Conservation (phyloP, 768 basidiomycete genomes). For the Termitomyces sp. region DNA sequence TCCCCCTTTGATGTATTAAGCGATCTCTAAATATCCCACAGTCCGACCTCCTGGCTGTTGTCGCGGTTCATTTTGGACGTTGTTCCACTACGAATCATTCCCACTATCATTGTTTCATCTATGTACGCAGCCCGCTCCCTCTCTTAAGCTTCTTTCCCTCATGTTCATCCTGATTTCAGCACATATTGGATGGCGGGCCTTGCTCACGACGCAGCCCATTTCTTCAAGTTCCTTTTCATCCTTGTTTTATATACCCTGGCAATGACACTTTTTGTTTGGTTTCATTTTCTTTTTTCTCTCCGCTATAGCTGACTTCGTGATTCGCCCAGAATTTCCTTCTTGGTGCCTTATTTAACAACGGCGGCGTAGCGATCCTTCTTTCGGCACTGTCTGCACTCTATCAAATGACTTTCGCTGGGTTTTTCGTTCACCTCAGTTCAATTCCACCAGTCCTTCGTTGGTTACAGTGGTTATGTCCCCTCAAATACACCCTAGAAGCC, state of each 20-base stretch:
- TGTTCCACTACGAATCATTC: constrained; percentile 81
- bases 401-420: constrained; percentile 87
- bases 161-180: constrained; percentile 28
- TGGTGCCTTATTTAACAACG: constrained; percentile 76
- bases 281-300: not conserved
- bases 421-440: constrained; percentile 80
- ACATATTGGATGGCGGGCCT: constrained; percentile 98
- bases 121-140: constrained; percentile 46
- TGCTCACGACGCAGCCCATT: constrained; percentile 66
- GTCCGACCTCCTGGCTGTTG: constrained; percentile 89
- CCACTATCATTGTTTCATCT: constrained; percentile 80
- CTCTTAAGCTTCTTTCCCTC: not conserved
- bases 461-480: constrained; percentile 86
- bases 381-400: constrained; percentile 72
- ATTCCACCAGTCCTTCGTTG: constrained; percentile 92
- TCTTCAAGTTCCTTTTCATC: constrained; percentile 94
- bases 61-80: constrained; percentile 86
- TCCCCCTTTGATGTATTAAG: not conserved
- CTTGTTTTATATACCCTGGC: constrained; percentile 78
- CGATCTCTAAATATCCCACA: constrained; percentile 19
- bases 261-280: constrained; percentile 80
- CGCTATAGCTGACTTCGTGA: not conserved
- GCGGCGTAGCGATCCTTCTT: constrained; percentile 86
- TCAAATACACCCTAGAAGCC: constrained; percentile 83
- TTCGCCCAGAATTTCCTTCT: constrained; percentile 77